These are phyloP conservation scores for Strobilomyces confusus DNA, from an alignment of 768 basidiomycete species.

Conservation along the genomic window DNA sequence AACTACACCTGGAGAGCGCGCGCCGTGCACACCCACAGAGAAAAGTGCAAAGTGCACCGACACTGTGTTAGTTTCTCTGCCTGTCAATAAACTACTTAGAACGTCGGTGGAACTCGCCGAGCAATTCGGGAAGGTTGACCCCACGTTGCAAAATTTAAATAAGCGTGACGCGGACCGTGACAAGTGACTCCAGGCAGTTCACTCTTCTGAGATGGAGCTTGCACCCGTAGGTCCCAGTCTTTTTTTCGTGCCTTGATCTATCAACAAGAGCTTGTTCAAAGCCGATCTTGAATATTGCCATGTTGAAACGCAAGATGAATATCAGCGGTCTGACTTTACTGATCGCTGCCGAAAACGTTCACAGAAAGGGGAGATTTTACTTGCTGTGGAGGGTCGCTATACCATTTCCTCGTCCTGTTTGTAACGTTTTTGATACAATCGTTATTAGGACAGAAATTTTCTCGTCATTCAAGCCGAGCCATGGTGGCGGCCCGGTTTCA, in stretches of 20 bases:
- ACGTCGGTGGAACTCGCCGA: too few species aligned
- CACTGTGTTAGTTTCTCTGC: neutral
- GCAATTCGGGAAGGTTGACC: slow-evolving; percentile 23
- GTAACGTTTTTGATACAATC: slow-evolving; percentile 6
- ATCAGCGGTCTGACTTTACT: slow-evolving; percentile 22
- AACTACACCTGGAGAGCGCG: neutral
- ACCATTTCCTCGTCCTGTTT: neutral
- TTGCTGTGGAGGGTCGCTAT: slow-evolving; percentile 25
- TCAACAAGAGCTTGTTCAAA: slow-evolving; percentile 5
- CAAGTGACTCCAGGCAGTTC: slow-evolving; percentile 10
- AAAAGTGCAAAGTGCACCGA: neutral
- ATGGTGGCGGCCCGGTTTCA: slow-evolving; percentile 18
- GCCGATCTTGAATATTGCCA: slow-evolving; percentile 18
- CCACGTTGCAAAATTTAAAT: too few species aligned
- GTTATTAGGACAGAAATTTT: slow-evolving; percentile 24
- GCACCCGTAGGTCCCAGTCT: slow-evolving; percentile 25
- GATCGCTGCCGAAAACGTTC: slow-evolving; percentile 5
- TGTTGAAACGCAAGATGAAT: slow-evolving; percentile 24
- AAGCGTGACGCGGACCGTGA: too few species aligned
- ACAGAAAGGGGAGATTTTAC: slow-evolving; percentile 19
- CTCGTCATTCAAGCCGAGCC: slow-evolving; percentile 31
- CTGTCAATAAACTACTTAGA: neutral
- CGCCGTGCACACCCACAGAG: slow-evolving; percentile 7
- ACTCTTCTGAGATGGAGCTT: slow-evolving; percentile 25
- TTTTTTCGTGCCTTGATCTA: neutral